phyloP scores from a whole-genome alignment of 305 asterid species.

The Plantago rigida region DNA sequence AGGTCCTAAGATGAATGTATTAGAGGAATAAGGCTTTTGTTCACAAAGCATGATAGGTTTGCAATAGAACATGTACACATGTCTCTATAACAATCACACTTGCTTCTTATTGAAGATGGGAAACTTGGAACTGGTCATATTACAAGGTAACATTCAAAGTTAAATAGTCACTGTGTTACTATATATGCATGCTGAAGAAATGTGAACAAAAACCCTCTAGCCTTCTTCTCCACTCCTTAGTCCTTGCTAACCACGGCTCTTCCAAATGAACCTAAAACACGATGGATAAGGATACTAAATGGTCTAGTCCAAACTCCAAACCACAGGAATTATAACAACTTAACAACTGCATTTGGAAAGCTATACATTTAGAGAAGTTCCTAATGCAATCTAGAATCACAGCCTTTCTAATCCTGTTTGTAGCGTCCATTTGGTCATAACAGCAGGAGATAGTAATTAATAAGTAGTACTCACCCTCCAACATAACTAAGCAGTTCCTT shows the following conservation, averaged over 20 bases:
- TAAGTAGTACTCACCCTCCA: constrained; percentile 63
- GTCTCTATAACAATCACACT: too few relatives aligned
- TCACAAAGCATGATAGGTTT: not conserved
- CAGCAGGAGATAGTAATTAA: too few relatives aligned
- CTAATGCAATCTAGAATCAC: not conserved
- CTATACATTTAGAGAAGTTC: not conserved
- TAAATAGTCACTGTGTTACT: too few relatives aligned
- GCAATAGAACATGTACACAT: not conserved
- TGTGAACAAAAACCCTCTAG: too few relatives aligned
- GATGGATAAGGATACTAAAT: not conserved
- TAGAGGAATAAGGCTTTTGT: constrained; percentile 16
- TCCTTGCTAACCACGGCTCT: too few relatives aligned
- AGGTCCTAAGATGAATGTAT: constrained; percentile 22
- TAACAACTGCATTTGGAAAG: not conserved
- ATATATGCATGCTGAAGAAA: too few relatives aligned
- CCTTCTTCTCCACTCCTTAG: too few relatives aligned
- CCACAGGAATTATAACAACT: not conserved
- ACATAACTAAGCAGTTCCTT: constrained; percentile 88
- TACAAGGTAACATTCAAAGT: too few relatives aligned
- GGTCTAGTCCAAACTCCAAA: not conserved
- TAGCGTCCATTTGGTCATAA: too few relatives aligned
- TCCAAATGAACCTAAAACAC: too few relatives aligned
- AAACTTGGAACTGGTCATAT: too few relatives aligned
- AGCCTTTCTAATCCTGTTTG: not conserved
- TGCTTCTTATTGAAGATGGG: too few relatives aligned